Percentiles rank a stretch among this genome's conserved stretches.
These are phyloP conservation scores for Xylaria castorea DNA, from an alignment of 495 filamentous ascomycete species.

Conservation along the genomic window DNA sequence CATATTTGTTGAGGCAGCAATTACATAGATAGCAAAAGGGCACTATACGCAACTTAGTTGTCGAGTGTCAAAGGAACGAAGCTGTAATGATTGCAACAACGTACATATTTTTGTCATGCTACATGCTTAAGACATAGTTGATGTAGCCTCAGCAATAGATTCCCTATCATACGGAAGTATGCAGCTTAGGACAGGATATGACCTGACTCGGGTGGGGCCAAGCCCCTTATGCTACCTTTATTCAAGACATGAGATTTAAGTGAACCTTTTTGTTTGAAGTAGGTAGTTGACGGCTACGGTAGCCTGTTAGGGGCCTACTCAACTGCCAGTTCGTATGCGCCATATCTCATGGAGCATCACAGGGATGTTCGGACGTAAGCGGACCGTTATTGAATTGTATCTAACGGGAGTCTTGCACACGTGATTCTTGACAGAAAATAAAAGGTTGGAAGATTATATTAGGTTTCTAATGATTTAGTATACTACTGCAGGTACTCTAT, in stretches of 20 bases:
- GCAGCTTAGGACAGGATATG: background rate
- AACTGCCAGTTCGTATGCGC: background rate
- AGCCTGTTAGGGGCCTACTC: background rate
- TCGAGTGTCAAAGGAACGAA: slow-evolving; percentile 1
- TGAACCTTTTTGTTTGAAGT: background rate
- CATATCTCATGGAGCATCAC: background rate
- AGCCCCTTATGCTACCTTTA: background rate
- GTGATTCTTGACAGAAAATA: background rate
- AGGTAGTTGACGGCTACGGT: background rate
- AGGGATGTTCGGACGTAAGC: slow-evolving; percentile 6
- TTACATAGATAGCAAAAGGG: background rate
- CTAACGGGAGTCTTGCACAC: background rate
- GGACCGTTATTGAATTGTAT: background rate
- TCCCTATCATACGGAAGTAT: background rate
- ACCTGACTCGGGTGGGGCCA: background rate
- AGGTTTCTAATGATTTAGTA: background rate
- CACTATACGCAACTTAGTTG: background rate
- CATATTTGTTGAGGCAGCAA: slow-evolving; percentile 4
- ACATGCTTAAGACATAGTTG: background rate
- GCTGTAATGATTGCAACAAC: background rate
- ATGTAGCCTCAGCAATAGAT: background rate
- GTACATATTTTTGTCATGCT: background rate
- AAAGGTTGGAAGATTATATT: background rate
- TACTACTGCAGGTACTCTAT: background rate
- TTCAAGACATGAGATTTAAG: too few species aligned